Evolutionary conservation across 2,329 filamentous ascomycete species (phyloP).

Genomic region (Trichoderma simmonsii): DNA sequence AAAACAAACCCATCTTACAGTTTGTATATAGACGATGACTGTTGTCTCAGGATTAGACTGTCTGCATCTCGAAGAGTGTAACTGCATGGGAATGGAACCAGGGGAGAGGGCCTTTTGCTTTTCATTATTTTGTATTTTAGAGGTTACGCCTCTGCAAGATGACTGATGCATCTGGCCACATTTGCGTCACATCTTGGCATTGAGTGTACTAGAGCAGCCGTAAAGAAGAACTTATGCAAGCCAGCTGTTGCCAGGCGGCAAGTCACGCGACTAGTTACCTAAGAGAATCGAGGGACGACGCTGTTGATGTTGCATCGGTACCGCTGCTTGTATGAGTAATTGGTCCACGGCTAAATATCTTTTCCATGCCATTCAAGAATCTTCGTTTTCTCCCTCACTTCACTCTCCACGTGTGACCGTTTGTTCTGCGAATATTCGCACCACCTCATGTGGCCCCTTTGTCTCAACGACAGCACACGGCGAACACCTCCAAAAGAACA

Average conservation of each 20-base stretch:
- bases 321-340: neutral
- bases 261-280: constrained; percentile 16
- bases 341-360: neutral
- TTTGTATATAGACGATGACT: constrained; percentile 10
- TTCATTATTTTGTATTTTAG: too few species aligned
- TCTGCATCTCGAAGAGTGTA: neutral
- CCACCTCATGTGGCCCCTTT: neutral
- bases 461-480: neutral
- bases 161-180: neutral
- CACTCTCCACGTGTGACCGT: neutral
- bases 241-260: neutral
- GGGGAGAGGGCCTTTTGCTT: neutral
- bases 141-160: neutral
- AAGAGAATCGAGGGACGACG: constrained; percentile 3
- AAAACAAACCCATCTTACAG: constrained; percentile 19
- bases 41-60: neutral
- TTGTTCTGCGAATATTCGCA: neutral
- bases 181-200: neutral
- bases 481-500: neutral
- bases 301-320: neutral
- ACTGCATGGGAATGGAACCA: neutral
- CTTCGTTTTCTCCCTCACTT: neutral
- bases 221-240: neutral
- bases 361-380: neutral
- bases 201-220: neutral